Evolutionary conservation across 257 asterid species (phyloP), one percentile per base, ranked within the genome.

Genomic region (Echium plantagineum): DNA sequence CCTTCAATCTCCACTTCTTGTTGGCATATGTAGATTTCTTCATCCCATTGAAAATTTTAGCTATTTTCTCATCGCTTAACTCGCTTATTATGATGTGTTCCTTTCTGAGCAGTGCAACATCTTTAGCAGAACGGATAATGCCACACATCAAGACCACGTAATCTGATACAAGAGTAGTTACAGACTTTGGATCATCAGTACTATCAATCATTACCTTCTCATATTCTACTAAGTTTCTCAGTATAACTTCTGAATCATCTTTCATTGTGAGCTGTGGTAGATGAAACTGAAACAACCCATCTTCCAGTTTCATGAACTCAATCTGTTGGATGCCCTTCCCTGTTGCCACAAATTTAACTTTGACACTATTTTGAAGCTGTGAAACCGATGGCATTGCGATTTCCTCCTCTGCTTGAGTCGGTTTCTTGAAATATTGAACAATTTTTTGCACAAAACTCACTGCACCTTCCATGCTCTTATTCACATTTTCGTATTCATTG

Each of bases 381-480:
- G 75, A 59, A 22, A 69, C 83, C 0, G 83, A 67, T 1, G 81
- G 80, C 17, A 80, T 69, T 1, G 63, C 69, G 12, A 76, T 74
- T 64, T 79, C 74, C 6, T 71, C 62, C 0, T 58, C 56, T 15
- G 53, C 1, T 9, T 15, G 38, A 3, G 22, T 22, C 55, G 64
- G 59, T 49, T 20, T 57, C 19, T n/a, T 46, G 26, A 57, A 38
- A 16, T 22, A 28, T 22, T 66, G 16, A 5, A 22, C 2, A 71
- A 63, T 21, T 56, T 57, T 16, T 19, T 52, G 73, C 68, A 35
- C 46, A 35, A 72, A 4, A 66, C 68, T 22, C 63, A 28, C 52
- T 57, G 52, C 51, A 54, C 57, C 59, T 18, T 61, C 68, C 28
- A 71, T 35, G 46, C 9, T 42, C 13, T 60, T 59, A 6, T 15